These are phyloP conservation scores for Candida alai DNA, from an alignment of 805 yeast genomes.

Conservation along the genomic window DNA sequence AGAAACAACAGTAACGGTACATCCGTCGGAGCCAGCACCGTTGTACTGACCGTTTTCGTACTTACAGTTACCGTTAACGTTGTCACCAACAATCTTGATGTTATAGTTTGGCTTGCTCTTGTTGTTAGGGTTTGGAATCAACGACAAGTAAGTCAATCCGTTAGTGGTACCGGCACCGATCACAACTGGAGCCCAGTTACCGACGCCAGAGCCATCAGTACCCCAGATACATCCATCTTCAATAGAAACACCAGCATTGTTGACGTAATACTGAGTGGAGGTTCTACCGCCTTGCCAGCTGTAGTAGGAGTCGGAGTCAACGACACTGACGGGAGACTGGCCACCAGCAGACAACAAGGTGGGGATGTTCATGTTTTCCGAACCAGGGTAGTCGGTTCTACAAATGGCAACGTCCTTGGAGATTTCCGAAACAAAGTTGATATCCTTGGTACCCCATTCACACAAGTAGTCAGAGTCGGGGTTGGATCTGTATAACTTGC, in stretches of 20 bases:
- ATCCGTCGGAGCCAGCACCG: constrained; percentile 67
- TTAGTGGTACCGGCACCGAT: constrained; percentile 85
- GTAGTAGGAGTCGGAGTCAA: constrained; percentile 74
- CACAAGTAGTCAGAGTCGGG: constrained; percentile 61
- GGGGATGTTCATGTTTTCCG: constrained; percentile 97
- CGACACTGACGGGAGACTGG: constrained; percentile 68
- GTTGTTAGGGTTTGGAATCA: constrained; percentile 96
- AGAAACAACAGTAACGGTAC: constrained; percentile 64
- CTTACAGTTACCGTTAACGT: constrained; percentile 62
- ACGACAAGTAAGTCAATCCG: constrained; percentile 72
- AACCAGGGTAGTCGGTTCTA: constrained; percentile 99
- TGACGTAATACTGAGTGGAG: constrained; percentile 95
- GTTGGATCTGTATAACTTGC: constrained; percentile 82
- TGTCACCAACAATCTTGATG: constrained; percentile 61
- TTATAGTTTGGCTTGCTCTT: constrained; percentile 51
- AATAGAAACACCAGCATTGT: constrained; percentile 88
- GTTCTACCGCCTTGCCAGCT: constrained; percentile 77
- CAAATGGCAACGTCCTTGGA: constrained; percentile 76
- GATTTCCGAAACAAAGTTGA: constrained; percentile 63
- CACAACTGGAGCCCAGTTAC: constrained; percentile 98
- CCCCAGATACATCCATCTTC: constrained; percentile 98
- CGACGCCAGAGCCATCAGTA: constrained; percentile 67
- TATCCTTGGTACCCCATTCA: constrained; percentile 78
- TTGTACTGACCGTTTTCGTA: constrained; percentile 77
- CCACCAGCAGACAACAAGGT: constrained; percentile 73